A percentile compares a stretch with the other conserved stretches of the same genome.
phyloP scores from a whole-genome alignment of 345 rosid species.

The Kernera saxatilis region DNA sequence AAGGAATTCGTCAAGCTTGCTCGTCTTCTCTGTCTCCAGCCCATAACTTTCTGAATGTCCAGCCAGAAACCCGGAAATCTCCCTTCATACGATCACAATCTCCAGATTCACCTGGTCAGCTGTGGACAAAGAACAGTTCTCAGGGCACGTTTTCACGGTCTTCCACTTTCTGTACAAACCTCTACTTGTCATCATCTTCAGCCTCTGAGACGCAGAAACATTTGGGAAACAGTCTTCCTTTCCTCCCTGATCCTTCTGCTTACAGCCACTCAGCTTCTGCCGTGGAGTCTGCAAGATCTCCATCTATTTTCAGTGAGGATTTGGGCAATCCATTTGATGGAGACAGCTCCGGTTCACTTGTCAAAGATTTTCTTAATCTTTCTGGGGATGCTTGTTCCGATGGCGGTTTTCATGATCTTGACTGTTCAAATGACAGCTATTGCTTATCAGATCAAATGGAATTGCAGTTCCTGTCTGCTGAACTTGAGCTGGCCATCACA shows the following conservation, averaged over 20 bases:
- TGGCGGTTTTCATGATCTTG: slow-evolving; percentile 44
- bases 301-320: slow-evolving; percentile 46
- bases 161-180: slow-evolving; percentile 77
- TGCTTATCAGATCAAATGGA: slow-evolving; percentile 62
- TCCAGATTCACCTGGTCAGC: slow-evolving; percentile 38
- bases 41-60: slow-evolving; percentile 29
- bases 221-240: slow-evolving; percentile 61
- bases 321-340: slow-evolving; percentile 38
- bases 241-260: slow-evolving; percentile 70
- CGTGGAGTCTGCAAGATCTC: slow-evolving; percentile 50
- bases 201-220: slow-evolving; percentile 51
- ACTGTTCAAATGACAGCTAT: slow-evolving; percentile 38
- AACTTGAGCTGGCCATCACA: slow-evolving; percentile 71
- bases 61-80: slow-evolving; percentile 35
- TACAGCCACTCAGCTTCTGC: slow-evolving; percentile 47
- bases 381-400: slow-evolving; percentile 51
- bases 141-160: slow-evolving; percentile 55
- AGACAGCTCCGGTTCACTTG: slow-evolving; percentile 39
- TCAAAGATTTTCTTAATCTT: slow-evolving; percentile 52
- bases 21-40: slow-evolving; percentile 27
- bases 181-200: slow-evolving; percentile 74
- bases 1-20: slow-evolving; percentile 34
- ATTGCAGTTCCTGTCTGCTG: slow-evolving; percentile 74
- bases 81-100: slow-evolving; percentile 40
- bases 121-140: slow-evolving; percentile 34